A percentile compares a stretch with the other conserved stretches of the same genome.
phyloP scores from a whole-genome alignment of 495 filamentous ascomycete species.

The Beverwykella pulmonaria region DNA sequence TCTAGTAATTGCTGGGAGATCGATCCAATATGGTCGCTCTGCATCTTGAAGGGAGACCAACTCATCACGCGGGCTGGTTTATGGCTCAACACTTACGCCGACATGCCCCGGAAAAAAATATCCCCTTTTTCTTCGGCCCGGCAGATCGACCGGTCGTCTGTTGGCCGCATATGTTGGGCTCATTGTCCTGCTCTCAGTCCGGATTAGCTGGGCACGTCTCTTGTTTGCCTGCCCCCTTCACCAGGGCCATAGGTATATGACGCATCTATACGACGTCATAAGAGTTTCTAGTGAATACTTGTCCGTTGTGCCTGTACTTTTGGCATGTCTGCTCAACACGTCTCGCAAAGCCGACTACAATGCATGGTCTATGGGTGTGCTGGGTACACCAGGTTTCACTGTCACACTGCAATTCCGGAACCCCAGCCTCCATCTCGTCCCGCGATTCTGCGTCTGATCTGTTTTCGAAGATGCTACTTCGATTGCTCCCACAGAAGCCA shows the following conservation, averaged over 20 bases:
- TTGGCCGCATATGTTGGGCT: too few relatives aligned
- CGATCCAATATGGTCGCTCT: not conserved
- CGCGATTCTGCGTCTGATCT: not conserved
- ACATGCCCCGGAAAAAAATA: not conserved
- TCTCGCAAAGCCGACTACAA: not conserved
- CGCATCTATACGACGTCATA: not conserved
- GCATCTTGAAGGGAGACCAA: not conserved
- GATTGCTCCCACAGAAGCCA: not conserved
- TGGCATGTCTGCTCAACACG: not conserved
- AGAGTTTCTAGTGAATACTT: not conserved
- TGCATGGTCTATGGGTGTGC: not conserved
- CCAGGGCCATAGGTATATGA: not conserved
- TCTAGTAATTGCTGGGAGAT: not conserved
- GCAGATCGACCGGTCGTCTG: not conserved
- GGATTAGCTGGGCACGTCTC: too few relatives aligned
- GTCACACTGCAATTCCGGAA: not conserved
- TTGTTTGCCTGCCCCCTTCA: not conserved
- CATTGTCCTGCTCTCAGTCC: too few relatives aligned
- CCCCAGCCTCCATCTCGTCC: not conserved
- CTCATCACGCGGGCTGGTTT: not conserved
- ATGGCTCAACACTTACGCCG: not conserved
- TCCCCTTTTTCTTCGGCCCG: not conserved
- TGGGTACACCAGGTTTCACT: slow-evolving; percentile 2
- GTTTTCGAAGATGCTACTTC: not conserved
- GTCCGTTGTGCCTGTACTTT: not conserved